A percentile compares a stretch with the other conserved stretches of the same genome.
Evolutionary conservation across 306 rosid genomes (phyloP).

Genomic region (Senna siamea): DNA sequence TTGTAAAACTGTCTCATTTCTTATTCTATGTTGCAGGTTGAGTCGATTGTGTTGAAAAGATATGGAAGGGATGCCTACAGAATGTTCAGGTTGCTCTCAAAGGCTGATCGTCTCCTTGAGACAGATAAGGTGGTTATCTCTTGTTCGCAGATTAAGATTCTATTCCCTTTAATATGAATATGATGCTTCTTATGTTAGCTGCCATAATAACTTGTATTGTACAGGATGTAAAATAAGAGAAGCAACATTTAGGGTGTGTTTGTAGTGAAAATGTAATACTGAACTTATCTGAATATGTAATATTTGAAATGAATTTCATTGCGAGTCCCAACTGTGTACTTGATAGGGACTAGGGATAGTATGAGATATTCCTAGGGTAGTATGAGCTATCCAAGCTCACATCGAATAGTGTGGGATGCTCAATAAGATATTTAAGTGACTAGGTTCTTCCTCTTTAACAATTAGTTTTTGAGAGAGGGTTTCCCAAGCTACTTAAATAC

Average conservation of each 20-base stretch:
- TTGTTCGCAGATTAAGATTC: slow-evolving; percentile 29
- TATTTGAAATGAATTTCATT: too few relatives aligned
- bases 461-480: too few relatives aligned
- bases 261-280: slow-evolving; percentile 5
- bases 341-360: too few relatives aligned
- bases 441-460: too few relatives aligned
- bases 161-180: slow-evolving; percentile 20
- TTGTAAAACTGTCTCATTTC: slow-evolving; percentile 38
- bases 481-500: too few relatives aligned
- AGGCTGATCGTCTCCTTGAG: slow-evolving; percentile 57
- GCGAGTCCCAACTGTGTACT: too few relatives aligned
- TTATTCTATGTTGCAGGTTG: slow-evolving; percentile 65
- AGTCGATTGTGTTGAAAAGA: slow-evolving; percentile 78
- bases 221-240: slow-evolving; percentile 14
- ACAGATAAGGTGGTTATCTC: slow-evolving; percentile 70
- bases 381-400: too few relatives aligned
- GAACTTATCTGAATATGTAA: too few relatives aligned
- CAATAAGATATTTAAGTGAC: too few relatives aligned
- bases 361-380: too few relatives aligned
- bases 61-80: slow-evolving; percentile 80
- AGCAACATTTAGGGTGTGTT: slow-evolving; percentile 11
- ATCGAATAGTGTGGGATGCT: too few relatives aligned
- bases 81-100: slow-evolving; percentile 81
- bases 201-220: slow-evolving; percentile 12
- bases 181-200: slow-evolving; percentile 23